A percentile compares a stretch with the other conserved stretches of the same genome.
Evolutionary conservation across 2,329 filamentous ascomycete species (phyloP).

Genomic region (Fusarium torreyae): DNA sequence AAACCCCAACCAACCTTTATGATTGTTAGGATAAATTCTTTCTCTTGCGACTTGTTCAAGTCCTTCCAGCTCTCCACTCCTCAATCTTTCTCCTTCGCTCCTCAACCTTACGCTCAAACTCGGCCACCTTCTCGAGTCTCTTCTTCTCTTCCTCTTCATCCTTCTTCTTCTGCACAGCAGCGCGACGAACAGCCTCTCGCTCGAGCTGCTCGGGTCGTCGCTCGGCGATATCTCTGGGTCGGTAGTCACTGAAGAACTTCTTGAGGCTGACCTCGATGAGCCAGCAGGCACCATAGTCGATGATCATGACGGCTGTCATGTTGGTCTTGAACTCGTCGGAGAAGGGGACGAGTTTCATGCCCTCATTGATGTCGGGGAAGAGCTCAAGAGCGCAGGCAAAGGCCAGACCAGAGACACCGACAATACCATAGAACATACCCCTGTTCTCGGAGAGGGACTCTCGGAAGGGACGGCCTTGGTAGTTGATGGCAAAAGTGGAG

Average conservation of each 20-base stretch:
- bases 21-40: background rate
- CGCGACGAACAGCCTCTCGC: conserved; percentile 76
- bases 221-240: conserved; percentile 92
- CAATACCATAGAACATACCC: conserved; percentile 97
- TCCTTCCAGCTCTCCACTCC: conserved; percentile 61
- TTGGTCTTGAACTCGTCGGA: conserved; percentile 88
- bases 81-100: conserved; percentile 65
- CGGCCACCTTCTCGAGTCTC: conserved; percentile 68
- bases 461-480: conserved; percentile 97
- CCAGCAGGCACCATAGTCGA: conserved; percentile 91
- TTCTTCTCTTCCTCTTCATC: conserved; percentile 68
- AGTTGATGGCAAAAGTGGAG: conserved; percentile 99
- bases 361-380: conserved; percentile 93
- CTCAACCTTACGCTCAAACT: conserved; percentile 72
- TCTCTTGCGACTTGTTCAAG: conserved; percentile 21
- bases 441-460: conserved; percentile 96
- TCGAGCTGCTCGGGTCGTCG: conserved; percentile 88
- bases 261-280: conserved; percentile 90
- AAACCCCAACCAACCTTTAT: conserved; percentile 7
- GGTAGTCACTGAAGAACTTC: conserved; percentile 88
- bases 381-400: conserved; percentile 97
- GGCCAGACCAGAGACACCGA: conserved; percentile 89
- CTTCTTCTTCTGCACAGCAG: conserved; percentile 62
- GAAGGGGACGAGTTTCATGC: conserved; percentile 94
- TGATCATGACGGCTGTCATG: conserved; percentile 86